Base-by-base conservation (phyloP, 1,284 basidiomycete genomes). In the Rhodotorula sp. region DNA sequence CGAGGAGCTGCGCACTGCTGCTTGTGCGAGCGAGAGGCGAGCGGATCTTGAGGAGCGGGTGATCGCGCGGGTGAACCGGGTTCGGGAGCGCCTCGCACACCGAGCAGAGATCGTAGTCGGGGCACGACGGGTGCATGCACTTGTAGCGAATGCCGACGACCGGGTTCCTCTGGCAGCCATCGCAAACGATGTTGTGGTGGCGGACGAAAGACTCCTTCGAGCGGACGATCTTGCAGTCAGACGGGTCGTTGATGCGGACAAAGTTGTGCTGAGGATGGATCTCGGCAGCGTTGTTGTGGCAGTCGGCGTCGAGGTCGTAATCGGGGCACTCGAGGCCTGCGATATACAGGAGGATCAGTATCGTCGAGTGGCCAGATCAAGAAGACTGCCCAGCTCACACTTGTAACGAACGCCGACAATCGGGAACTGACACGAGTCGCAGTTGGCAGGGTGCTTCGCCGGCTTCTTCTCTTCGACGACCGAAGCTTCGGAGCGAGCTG, bases 361-460 rank as follows among this genome's bases (percentile, higher is more conserved):
- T 13, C 22, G 10, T 24, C 40, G 7, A 34, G 10, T 44, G 13
- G 13, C 4, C 52, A 37, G 20, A 31, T 2, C 34, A 37, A 13
- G 31, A 44, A 13, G 20, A 44, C 26, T 10, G 30, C 15, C 28
- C 4, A 30, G 44, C 55, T 13, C 24, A 56, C 77, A 78, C 84
- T 92, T 92, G 81, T 86, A 91, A 30, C 90, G 85, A 47, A 84
- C 77, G 3, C 89, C 89, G 40, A 76, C 76, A 67, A 93, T 88
- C 8, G 79, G 77, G 63, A 82, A 81, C 20, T 78, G 73, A 80
- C 91, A 93, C 9, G 75, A 73, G 70, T 79, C 77, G 70, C 79
- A 80, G 9, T 71, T 71, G 2, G 78, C 77, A 9, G 67, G 60
- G 59, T 77, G 76, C 1, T 53, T 18, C 28, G 51, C 26, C 18